Conservation (phyloP, 371 early-diverging fungal genomes). For the Fennellomyces sp. region DNA sequence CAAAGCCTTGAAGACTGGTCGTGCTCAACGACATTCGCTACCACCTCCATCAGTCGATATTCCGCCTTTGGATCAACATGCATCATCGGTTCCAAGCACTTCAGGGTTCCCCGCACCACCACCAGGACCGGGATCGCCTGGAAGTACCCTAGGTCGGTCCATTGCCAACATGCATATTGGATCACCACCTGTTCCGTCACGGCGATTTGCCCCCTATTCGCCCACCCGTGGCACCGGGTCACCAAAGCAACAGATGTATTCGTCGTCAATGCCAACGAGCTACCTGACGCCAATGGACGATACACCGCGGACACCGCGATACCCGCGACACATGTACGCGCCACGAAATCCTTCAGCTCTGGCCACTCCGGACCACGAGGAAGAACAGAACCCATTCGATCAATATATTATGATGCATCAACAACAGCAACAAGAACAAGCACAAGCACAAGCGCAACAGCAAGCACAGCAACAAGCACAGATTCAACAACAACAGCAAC, state of each 20-base stretch:
- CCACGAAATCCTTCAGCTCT: constrained; percentile 30
- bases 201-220: constrained; percentile 38
- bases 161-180: constrained; percentile 37
- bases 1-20: constrained; percentile 25
- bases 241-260: constrained; percentile 18
- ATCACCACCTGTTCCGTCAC: constrained; percentile 18
- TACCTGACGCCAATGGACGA: constrained; percentile 8
- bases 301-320: not conserved
- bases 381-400: constrained; percentile 32
- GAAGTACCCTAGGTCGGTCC: constrained; percentile 26
- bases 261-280: constrained; percentile 18
- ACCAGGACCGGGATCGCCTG: constrained; percentile 16
- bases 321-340: constrained; percentile 20
- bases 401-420: constrained; percentile 10
- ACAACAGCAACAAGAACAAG: not conserved
- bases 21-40: constrained; percentile 20
- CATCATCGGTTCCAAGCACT: constrained; percentile 24
- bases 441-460: not conserved
- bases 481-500: not conserved
- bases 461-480: not conserved
- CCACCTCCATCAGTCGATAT: constrained; percentile 16
- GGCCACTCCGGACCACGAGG: constrained; percentile 36
- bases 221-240: constrained; percentile 25
- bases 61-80: constrained; percentile 6
- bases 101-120: constrained; percentile 9